Conservation (phyloP, 805 yeast genomes). For the Clavispora fructus region DNA sequence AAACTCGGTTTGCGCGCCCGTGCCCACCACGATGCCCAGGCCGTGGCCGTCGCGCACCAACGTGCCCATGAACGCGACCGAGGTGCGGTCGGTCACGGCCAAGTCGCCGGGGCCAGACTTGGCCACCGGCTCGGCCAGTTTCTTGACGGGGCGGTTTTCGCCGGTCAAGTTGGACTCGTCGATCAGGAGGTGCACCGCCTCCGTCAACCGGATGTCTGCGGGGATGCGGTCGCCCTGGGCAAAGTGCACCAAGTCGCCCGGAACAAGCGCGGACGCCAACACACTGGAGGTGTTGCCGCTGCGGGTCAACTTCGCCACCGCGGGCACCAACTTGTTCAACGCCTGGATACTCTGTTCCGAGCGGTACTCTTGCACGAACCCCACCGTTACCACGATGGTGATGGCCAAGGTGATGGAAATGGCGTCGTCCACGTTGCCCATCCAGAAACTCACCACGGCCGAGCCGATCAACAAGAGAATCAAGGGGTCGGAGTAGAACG, state of each 20-base stretch:
- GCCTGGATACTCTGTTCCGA: slow-evolving; percentile 95
- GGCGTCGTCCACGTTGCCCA: slow-evolving; percentile 97
- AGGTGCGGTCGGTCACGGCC: slow-evolving; percentile 63
- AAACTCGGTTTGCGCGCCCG: slow-evolving; percentile 85
- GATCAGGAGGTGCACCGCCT: slow-evolving; percentile 72
- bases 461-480: slow-evolving; percentile 85
- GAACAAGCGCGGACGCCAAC: slow-evolving; percentile 82
- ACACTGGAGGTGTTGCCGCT: slow-evolving; percentile 74
- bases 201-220: slow-evolving; percentile 82
- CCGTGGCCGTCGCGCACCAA: slow-evolving; percentile 96
- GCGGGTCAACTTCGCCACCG: slow-evolving; percentile 89
- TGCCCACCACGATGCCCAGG: slow-evolving; percentile 85
- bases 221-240: slow-evolving; percentile 94
- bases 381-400: slow-evolving; percentile 89
- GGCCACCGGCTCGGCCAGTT: slow-evolving; percentile 42
- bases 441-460: slow-evolving; percentile 76
- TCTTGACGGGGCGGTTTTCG: slow-evolving; percentile 83
- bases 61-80: slow-evolving; percentile 96
- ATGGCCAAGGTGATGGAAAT: slow-evolving; percentile 91
- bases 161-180: slow-evolving; percentile 97
- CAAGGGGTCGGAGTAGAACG: slow-evolving; percentile 87
- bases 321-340: slow-evolving; percentile 87
- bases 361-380: slow-evolving; percentile 94
- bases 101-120: slow-evolving; percentile 26
- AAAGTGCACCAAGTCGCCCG: slow-evolving; percentile 91